A percentile compares a stretch with the other conserved stretches of the same genome.
Evolutionary conservation across 129 eudicot species (phyloP).

Genomic region (Arctium minus): DNA sequence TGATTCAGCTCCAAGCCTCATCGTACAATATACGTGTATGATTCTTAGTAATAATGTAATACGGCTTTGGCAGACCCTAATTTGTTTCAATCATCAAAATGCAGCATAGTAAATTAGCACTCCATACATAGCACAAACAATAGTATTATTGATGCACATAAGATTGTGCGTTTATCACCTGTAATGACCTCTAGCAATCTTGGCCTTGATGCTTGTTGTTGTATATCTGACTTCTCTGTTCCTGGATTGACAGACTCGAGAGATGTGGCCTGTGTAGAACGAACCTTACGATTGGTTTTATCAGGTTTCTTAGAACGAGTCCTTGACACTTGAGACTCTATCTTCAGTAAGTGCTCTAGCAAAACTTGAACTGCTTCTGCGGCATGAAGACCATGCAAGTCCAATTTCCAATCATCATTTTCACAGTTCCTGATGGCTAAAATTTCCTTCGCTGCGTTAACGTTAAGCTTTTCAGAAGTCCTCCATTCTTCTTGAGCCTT

Average conservation of each 20-base stretch:
- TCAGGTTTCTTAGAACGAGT: slow-evolving; percentile 13
- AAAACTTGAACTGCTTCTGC: slow-evolving; percentile 82
- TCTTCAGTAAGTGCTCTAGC: slow-evolving; percentile 51
- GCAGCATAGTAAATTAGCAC: background rate
- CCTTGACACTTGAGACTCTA: slow-evolving; percentile 40
- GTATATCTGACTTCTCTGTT: slow-evolving; percentile 34
- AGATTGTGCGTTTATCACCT: slow-evolving; percentile 37
- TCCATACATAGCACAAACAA: background rate
- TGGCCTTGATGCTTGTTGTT: slow-evolving; percentile 28
- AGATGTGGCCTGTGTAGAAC: slow-evolving; percentile 17
- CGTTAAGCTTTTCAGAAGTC: slow-evolving; percentile 66
- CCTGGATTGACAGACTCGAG: slow-evolving; percentile 9
- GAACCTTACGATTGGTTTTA: slow-evolving; percentile 11
- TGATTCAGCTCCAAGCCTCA: background rate
- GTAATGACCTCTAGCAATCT: slow-evolving; percentile 75
- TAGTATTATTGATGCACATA: background rate
- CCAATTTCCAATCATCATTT: slow-evolving; percentile 84
- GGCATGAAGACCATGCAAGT: slow-evolving; percentile 92
- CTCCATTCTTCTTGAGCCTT: slow-evolving; percentile 80
- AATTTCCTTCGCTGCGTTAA: slow-evolving; percentile 77
- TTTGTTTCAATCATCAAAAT: background rate
- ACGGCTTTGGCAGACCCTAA: background rate
- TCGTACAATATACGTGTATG: background rate
- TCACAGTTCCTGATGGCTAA: slow-evolving; percentile 47
- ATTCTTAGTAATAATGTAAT: background rate